These are phyloP conservation scores for Barnettozyma californica DNA, from an alignment of 805 yeast species.

Conservation along the genomic window DNA sequence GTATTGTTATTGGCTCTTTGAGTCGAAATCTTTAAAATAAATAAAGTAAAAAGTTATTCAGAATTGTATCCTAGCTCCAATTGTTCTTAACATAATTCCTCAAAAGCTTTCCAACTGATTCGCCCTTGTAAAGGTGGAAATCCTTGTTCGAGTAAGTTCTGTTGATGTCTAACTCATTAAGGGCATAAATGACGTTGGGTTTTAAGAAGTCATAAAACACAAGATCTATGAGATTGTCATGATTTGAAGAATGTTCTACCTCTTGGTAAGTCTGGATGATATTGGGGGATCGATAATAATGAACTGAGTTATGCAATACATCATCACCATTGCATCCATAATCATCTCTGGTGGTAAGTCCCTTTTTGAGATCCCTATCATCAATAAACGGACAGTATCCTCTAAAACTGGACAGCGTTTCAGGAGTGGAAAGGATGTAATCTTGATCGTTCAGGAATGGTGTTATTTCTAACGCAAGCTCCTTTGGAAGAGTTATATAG, in stretches of 20 bases:
- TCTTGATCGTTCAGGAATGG: conserved; percentile 51
- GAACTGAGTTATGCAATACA: conserved; percentile 57
- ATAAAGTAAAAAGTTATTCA: conserved; percentile 8
- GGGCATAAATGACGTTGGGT: conserved; percentile 42
- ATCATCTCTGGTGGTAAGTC: conserved; percentile 82
- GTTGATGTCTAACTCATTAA: conserved; percentile 27
- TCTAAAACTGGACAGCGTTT: conserved; percentile 7
- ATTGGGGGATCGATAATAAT: conserved; percentile 65
- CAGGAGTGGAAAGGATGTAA: conserved; percentile 33
- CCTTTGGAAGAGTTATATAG: conserved; percentile 52
- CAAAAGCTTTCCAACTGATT: conserved; percentile 40
- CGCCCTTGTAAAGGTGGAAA: conserved; percentile 34
- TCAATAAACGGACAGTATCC: conserved; percentile 13
- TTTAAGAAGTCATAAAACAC: conserved; percentile 76
- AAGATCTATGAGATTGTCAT: conserved; percentile 46
- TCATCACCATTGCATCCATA: conserved; percentile 87
- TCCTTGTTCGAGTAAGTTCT: conserved; percentile 33
- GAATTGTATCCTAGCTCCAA: conserved; percentile 25
- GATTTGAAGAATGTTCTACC: conserved; percentile 22
- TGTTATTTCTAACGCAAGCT: conserved; percentile 50
- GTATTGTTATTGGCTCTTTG: conserved; percentile 22
- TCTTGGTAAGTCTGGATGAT: conserved; percentile 55
- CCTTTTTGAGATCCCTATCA: conserved; percentile 41
- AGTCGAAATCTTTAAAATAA: conserved; percentile 11
- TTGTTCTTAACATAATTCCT: conserved; percentile 33